Conservation (phyloP, 345 rosid genomes). For the Eucalyptus erythrocorys region DNA sequence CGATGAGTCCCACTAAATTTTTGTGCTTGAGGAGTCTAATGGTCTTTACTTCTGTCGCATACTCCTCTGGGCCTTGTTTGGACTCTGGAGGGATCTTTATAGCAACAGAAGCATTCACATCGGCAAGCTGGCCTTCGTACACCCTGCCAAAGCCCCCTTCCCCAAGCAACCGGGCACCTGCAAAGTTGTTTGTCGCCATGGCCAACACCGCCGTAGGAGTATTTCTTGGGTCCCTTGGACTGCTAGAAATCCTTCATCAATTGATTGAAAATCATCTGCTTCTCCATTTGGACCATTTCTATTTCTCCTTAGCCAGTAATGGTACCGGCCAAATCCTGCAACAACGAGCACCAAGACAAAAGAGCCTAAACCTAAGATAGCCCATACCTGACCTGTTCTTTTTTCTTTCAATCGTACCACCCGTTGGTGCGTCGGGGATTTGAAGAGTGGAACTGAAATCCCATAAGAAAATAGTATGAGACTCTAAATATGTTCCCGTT, state of each 20-base stretch:
- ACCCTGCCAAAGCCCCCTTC: no score
- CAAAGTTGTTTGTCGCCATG: no score
- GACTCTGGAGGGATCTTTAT: no score
- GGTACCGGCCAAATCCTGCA: neutral
- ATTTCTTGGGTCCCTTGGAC: no score
- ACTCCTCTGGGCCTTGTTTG: neutral
- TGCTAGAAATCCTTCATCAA: neutral
- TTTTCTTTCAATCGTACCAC: neutral
- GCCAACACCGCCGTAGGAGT: no score
- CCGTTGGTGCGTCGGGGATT: no score
- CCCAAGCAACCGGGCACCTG: no score
- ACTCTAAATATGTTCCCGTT: neutral
- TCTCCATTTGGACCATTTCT: neutral
- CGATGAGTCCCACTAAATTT: neutral
- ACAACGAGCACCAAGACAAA: neutral
- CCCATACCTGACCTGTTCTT: neutral
- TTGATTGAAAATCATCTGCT: neutral
- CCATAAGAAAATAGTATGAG: neutral
- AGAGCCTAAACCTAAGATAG: neutral
- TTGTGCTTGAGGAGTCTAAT: neutral
- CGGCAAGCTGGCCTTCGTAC: no score
- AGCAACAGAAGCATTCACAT: no score
- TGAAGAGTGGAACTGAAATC: neutral
- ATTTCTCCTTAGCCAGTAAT: neutral
- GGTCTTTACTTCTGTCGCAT: neutral